Conservation (phyloP, 257 asterid species). For the Fraxinus cuspidata region DNA sequence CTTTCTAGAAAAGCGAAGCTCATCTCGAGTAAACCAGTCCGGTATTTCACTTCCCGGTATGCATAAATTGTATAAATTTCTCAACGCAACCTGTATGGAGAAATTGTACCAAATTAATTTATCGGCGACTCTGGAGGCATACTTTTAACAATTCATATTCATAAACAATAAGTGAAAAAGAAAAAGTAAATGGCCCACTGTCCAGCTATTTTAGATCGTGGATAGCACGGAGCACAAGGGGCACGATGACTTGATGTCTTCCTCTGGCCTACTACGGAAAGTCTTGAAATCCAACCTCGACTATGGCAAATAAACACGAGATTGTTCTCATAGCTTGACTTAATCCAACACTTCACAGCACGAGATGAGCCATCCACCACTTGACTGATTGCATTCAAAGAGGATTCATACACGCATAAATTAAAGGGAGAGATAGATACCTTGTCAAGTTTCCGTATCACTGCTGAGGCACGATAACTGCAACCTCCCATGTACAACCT, state of each 20-base stretch:
- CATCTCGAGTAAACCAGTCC: conserved; percentile 32
- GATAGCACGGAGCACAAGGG: too few relatives aligned
- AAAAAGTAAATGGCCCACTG: neutral
- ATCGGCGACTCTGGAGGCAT: neutral
- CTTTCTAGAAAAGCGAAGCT: conserved; percentile 21
- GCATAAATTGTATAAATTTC: conserved; percentile 20
- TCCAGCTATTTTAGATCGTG: too few relatives aligned
- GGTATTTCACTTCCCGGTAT: conserved; percentile 39
- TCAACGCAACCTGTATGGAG: conserved; percentile 31
- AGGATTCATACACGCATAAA: neutral
- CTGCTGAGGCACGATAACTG: conserved; percentile 21
- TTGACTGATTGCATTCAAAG: neutral
- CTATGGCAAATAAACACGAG: too few relatives aligned
- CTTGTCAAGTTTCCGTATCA: conserved; percentile 25
- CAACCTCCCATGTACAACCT: conserved; percentile 31
- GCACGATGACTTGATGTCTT: too few relatives aligned
- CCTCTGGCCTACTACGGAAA: too few relatives aligned
- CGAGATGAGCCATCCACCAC: neutral
- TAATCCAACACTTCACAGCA: neutral
- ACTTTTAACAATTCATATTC: neutral
- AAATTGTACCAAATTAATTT: neutral
- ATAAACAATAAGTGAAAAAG: neutral
- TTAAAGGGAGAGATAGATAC: conserved; percentile 12
- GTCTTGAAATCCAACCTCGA: too few relatives aligned
- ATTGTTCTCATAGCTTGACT: too few relatives aligned